A percentile compares a stretch with the other conserved stretches of the same genome.
Evolutionary conservation across 306 rosid species (phyloP).

Genomic region (Quercus robur): DNA sequence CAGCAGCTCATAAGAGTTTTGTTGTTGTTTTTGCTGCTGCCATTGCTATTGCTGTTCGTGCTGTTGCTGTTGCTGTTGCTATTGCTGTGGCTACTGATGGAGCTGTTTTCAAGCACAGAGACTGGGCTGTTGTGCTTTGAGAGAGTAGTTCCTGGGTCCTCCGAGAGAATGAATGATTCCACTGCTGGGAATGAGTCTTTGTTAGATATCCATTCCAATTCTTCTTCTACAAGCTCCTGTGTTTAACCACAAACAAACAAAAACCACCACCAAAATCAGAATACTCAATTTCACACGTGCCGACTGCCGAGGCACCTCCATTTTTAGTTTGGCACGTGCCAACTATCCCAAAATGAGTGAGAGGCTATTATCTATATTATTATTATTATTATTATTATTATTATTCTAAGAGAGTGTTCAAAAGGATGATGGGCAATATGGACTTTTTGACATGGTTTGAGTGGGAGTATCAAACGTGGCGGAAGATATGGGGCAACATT

Average conservation of each 20-base stretch:
- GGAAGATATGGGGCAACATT: not conserved
- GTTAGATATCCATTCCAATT: conserved; percentile 84
- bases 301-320: not conserved
- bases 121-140: conserved; percentile 38
- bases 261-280: too few relatives aligned
- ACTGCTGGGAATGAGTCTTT: conserved; percentile 76
- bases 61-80: conserved; percentile 17
- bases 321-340: not conserved
- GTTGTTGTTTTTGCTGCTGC: conserved; percentile 22
- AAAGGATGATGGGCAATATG: not conserved
- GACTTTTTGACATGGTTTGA: not conserved
- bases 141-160: conserved; percentile 22
- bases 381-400: too few relatives aligned
- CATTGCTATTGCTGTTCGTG: conserved; percentile 39
- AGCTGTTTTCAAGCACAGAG: conserved; percentile 45
- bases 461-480: not conserved
- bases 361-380: too few relatives aligned
- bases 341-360: not conserved
- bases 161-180: conserved; percentile 43
- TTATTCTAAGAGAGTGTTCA: not conserved
- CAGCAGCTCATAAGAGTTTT: conserved; percentile 46
- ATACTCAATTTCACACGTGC: too few relatives aligned
- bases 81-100: conserved; percentile 43
- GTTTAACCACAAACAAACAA: not conserved
- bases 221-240: conserved; percentile 66